Conservation (phyloP, 208 protist genomes). For the Leishmania lainsoni region DNA sequence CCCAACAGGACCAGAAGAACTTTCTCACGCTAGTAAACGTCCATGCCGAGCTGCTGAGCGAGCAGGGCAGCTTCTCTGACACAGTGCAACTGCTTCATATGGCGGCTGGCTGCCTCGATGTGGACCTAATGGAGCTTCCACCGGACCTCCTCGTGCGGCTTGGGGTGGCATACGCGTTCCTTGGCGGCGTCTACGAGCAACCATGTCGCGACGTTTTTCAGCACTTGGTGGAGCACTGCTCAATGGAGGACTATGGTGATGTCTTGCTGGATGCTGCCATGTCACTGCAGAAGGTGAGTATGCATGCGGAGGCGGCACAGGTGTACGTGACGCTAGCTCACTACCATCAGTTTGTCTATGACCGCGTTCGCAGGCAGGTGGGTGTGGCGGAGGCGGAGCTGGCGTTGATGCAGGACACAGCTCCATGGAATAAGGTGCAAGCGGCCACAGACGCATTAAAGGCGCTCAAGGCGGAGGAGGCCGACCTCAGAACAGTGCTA, state of each 20-base stretch:
- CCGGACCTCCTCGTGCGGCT: constrained; percentile 86
- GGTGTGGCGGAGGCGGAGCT: constrained; percentile 22
- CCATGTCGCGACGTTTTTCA: constrained; percentile 82
- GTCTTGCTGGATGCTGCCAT: constrained; percentile 80
- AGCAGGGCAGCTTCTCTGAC: constrained; percentile 79
- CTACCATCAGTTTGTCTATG: constrained; percentile 68
- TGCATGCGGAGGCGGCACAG: constrained; percentile 58
- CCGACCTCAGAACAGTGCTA: constrained; percentile 63
- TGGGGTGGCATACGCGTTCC: constrained; percentile 79
- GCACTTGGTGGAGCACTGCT: constrained; percentile 74
- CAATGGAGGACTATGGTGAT: constrained; percentile 85
- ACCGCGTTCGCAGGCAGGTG: constrained; percentile 25
- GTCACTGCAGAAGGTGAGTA: constrained; percentile 71
- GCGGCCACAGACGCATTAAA: constrained; percentile 12
- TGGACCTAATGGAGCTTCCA: constrained; percentile 74
- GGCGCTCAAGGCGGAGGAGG: constrained; percentile 26
- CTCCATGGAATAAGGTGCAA: constrained; percentile 19
- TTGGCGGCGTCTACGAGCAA: constrained; percentile 53
- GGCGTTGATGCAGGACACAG: constrained; percentile 25
- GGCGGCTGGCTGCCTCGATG: constrained; percentile 63
- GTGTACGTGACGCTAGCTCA: constrained; percentile 70
- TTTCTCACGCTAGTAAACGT: constrained; percentile 91
- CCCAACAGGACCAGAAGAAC: constrained; percentile 51
- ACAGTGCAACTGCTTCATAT: constrained; percentile 74
- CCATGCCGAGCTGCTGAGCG: constrained; percentile 85